Evolutionary conservation across 495 filamentous ascomycete species (phyloP), one percentile per base, ranked within the genome.

Genomic region (Penicillium robsamsonii): DNA sequence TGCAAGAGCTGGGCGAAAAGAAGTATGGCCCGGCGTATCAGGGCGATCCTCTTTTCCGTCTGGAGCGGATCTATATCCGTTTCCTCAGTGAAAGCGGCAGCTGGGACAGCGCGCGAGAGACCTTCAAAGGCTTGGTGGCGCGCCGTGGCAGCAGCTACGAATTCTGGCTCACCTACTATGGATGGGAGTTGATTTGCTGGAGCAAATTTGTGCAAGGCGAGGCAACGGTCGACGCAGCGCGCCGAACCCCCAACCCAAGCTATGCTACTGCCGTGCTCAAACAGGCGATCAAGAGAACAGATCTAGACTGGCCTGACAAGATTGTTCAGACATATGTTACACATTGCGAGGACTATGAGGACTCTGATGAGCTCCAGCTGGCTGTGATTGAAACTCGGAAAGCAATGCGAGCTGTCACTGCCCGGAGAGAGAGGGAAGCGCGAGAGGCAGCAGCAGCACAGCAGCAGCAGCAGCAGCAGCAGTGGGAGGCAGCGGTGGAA

Each of bases 301-400:
- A 80, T 27, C 66, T 98, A n/a, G 92, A 98, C 69, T 94, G 88
- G 87, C 94, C 94, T 0, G 93, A 96, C 68, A 89, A 88, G 65
- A 80, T 97, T 40, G 79, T 96, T 69, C 88, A 92, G 59, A 82
- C 87, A 18, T 96, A 89, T 56, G 71, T 91, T 33, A 80, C 88
- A 38, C 92, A 97, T 64, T 95, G 90, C 63, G 87, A 93, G 62
- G 89, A 91, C 58, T 91, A 94, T 60, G 91, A 94, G 65, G 79
- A 84, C 46, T 82, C 87, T 6, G 81, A 87, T 38, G 85, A 87
- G 30, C 74, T 96, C 7, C 84, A 88, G 57, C 74, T 80, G 50
- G 89, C 89, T 18, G 75, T 88, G 11, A 80, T 90, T 48, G 83
- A 83, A 30, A 84, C 87, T 22, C 82, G 87, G 51, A 85, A 85